These are phyloP conservation scores for Trichoderma asperellum DNA, from an alignment of 2,329 filamentous ascomycete species.

Conservation along the genomic window DNA sequence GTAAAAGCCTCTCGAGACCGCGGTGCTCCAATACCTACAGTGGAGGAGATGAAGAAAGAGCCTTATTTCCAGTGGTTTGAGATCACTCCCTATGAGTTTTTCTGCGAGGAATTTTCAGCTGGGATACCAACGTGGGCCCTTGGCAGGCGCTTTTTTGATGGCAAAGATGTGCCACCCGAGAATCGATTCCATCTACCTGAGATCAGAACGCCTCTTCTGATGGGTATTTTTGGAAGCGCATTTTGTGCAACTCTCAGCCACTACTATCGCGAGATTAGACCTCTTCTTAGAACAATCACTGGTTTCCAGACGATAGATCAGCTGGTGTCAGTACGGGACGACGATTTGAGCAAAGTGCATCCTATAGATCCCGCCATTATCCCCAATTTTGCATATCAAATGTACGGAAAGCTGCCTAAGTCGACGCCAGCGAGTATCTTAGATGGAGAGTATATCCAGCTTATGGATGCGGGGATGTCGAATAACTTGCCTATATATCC, in stretches of 20 bases:
- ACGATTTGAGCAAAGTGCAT: constrained; percentile 88
- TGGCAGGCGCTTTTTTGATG: constrained; percentile 78
- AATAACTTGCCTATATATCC: constrained; percentile 98
- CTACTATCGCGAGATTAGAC: constrained; percentile 93
- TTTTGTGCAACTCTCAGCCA: constrained; percentile 96
- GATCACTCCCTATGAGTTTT: constrained; percentile 91
- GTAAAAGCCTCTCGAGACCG: constrained; percentile 48
- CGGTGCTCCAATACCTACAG: constrained; percentile 35
- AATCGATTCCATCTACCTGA: constrained; percentile 77
- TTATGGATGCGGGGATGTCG: constrained; percentile 98
- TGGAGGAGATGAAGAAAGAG: constrained; percentile 62
- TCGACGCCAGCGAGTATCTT: constrained; percentile 81
- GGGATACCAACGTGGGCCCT: constrained; percentile 96
- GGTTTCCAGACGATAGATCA: constrained; percentile 80
- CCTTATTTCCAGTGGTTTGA: constrained; percentile 99
- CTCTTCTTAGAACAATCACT: constrained; percentile 72
- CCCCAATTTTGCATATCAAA: constrained; percentile 84
- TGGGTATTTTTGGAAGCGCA: constrained; percentile 96
- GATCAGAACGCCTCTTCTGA: constrained; percentile 76
- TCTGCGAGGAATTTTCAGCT: constrained; percentile 87
- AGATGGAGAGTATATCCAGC: constrained; percentile 69
- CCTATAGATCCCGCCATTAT: constrained; percentile 90
- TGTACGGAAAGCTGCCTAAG: constrained; percentile 73
- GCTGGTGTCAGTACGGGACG: constrained; percentile 78
- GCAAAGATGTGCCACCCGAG: constrained; percentile 57